Percentiles rank a stretch among this genome's conserved stretches.
These are phyloP conservation scores for Amanita pseudoporphyria DNA, from an alignment of 768 basidiomycete species.

Conservation along the genomic window DNA sequence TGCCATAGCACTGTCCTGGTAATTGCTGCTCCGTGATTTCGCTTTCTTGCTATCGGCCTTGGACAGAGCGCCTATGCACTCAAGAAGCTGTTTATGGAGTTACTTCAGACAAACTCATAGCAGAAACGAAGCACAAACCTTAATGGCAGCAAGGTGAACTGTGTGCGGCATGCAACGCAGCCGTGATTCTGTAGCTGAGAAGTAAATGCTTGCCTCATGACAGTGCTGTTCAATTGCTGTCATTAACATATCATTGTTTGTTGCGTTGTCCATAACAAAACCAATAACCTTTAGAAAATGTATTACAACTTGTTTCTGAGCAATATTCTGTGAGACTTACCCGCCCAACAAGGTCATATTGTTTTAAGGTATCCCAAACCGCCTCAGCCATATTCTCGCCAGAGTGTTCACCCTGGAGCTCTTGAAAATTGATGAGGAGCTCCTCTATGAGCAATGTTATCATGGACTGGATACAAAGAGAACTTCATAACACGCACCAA, in stretches of 20 bases:
- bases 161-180: constrained; percentile 30
- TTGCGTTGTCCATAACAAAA: constrained; percentile 26
- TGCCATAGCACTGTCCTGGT: constrained; percentile 5
- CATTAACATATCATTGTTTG: constrained; percentile 27
- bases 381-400: too few relatives aligned
- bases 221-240: constrained; percentile 13
- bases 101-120: too few relatives aligned
- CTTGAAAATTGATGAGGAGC: too few relatives aligned
- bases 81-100: constrained; percentile 9
- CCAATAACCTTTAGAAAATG: constrained; percentile 18
- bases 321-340: too few relatives aligned
- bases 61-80: constrained; percentile 7
- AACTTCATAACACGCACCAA: too few relatives aligned
- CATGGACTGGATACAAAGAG: too few relatives aligned
- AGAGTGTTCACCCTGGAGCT: too few relatives aligned
- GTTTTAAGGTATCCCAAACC: too few relatives aligned
- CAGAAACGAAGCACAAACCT: constrained; percentile 14
- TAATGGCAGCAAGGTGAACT: constrained; percentile 24
- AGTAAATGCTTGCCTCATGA: constrained; percentile 12
- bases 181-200: constrained; percentile 16
- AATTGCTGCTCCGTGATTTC: not conserved
- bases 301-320: too few relatives aligned
- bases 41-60: constrained; percentile 1
- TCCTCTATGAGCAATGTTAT: too few relatives aligned
- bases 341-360: too few relatives aligned